Base-by-base conservation (phyloP, 2,329 filamentous ascomycete species). In the Alternaria sp. region DNA sequence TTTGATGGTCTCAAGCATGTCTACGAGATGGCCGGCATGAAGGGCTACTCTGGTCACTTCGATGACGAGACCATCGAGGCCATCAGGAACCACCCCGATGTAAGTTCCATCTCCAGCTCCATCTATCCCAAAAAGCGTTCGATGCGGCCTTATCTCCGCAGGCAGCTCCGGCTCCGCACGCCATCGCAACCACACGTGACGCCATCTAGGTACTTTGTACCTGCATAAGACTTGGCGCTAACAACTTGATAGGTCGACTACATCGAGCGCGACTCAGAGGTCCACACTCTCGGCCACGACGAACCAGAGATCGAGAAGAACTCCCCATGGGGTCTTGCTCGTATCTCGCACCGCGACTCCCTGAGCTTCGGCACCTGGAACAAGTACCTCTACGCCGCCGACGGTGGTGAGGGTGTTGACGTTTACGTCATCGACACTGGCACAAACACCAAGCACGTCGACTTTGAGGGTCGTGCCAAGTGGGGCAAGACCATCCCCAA, bases 341-440 rank as follows among this genome's bases (percentile, higher is more conserved):
- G 95, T 88, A 92, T 99, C 83, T 99, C 95, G 34, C 95, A 99
- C 86, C 92, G 95, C 71, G 86, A 95, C 68, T 86, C 86, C 66
- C 87, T 99, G 69, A 90, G 87, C 79, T 98, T 99, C 78, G 90
- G 91, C 72, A 94, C 88, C 80, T 98, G 95, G 85, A 98, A 97
- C 88, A 97, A 98, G 85, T 99, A 99, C 85, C 87, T 98, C 38
- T 99, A 95, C 80, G 87, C 93, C 58, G 86, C 87, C 57, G 91
- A 96, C 55, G 94, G 91, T 77, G 95, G 95, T 79, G 94, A 98
- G 85, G 96, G 95, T 79, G 95, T 99, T 71, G 95, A 99, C 81
- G 95, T 95, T 77, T 99, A 99, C 78, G 91, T 99, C 68, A 97
- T 99, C 76, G 95, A 99, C 83, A 99, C 95, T 57, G 96, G 95